phyloP scores from a whole-genome alignment of 2,329 filamentous ascomycete genomes.

The Pseudogymnoascus sp. region DNA sequence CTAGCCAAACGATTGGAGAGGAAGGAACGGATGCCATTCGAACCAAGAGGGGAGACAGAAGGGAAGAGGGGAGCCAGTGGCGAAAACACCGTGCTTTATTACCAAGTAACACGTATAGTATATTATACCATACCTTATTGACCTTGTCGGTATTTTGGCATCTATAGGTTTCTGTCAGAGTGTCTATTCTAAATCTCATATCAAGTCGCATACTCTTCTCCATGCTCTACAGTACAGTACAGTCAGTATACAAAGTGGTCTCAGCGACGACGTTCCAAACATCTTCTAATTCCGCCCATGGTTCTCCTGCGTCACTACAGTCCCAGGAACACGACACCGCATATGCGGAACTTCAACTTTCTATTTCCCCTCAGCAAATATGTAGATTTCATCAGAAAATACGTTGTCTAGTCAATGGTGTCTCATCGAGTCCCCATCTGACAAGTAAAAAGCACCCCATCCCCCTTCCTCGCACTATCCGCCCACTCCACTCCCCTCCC shows the following conservation, averaged over 20 bases:
- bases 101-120: background rate
- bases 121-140: background rate
- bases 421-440: slow-evolving; percentile 13
- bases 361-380: background rate
- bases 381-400: slow-evolving; percentile 4
- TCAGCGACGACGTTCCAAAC: background rate
- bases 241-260: background rate
- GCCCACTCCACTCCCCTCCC: background rate
- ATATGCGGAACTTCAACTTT: background rate
- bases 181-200: background rate
- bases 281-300: background rate
- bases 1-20: slow-evolving; percentile 4
- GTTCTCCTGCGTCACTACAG: background rate
- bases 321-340: background rate
- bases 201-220: too few relatives aligned
- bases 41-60: background rate
- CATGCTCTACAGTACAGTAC: background rate
- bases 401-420: background rate
- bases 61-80: background rate
- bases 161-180: background rate
- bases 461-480: slow-evolving; percentile 8
- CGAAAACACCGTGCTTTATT: background rate
- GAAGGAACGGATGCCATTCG: background rate
- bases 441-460: slow-evolving; percentile 1
- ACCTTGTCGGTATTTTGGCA: background rate